A percentile compares a stretch with the other conserved stretches of the same genome.
phyloP scores from a whole-genome alignment of 108 stramenopile genomes.

The Nitzschia sp. region DNA sequence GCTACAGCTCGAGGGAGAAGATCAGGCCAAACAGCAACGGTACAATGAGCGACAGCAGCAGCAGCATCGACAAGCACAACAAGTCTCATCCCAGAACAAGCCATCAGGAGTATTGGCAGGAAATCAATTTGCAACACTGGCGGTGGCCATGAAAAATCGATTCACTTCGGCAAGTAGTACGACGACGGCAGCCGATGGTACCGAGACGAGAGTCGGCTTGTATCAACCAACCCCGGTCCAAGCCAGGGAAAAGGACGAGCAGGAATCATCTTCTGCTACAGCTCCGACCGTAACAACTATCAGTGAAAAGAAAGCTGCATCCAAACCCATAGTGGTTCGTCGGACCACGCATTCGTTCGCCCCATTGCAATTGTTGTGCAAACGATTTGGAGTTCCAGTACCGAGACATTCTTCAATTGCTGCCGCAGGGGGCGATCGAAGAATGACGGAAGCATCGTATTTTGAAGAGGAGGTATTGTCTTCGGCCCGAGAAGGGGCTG shows the following conservation, averaged over 20 bases:
- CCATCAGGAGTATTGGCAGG: constrained; percentile 25
- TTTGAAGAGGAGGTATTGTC: constrained; percentile 49
- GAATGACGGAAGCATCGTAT: constrained; percentile 36
- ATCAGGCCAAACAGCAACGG: constrained; percentile 19
- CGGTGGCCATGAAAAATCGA: constrained; percentile 48
- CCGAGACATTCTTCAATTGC: constrained; percentile 13
- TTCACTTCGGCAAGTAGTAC: constrained; percentile 30
- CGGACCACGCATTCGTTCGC: constrained; percentile 33
- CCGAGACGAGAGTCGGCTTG: constrained; percentile 14
- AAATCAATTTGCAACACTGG: constrained; percentile 36
- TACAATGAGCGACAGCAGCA: constrained; percentile 8
- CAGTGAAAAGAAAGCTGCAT: neutral
- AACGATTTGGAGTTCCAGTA: constrained; percentile 46
- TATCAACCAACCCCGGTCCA: constrained; percentile 19
- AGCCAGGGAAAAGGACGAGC: neutral
- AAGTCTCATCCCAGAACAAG: too few species aligned
- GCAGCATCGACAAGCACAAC: neutral
- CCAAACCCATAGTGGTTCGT: constrained; percentile 10
- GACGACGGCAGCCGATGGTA: neutral
- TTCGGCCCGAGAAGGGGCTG: constrained; percentile 3
- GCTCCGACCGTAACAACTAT: neutral
- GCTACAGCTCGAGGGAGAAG: constrained; percentile 15
- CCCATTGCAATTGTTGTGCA: constrained; percentile 52
- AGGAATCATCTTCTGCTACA: neutral
- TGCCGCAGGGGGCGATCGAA: neutral